These are phyloP conservation scores for Papiliotrema laurentii DNA, from an alignment of 1,284 basidiomycete species.

Conservation along the genomic window DNA sequence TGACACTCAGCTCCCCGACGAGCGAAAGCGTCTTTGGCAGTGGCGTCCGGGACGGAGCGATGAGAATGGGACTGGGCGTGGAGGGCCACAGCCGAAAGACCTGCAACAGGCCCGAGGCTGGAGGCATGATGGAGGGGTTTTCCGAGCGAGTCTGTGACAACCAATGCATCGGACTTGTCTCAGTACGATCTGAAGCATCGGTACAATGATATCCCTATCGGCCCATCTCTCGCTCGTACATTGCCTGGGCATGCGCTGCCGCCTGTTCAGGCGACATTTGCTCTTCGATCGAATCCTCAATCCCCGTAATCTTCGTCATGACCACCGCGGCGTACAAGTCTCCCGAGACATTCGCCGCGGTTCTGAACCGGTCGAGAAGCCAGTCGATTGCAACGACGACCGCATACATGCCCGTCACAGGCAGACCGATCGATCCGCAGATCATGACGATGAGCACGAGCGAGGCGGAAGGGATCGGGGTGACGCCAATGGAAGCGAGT, in stretches of 20 bases:
- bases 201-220: too few relatives aligned
- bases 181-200: too few relatives aligned
- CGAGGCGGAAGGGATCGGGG: conserved; percentile 5
- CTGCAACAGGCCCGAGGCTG: conserved; percentile 26
- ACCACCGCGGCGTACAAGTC: conserved; percentile 1
- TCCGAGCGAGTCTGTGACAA: too few relatives aligned
- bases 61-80: conserved; percentile 10
- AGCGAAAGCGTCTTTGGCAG: conserved; percentile 23
- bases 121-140: conserved; percentile 25
- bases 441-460: conserved; percentile 7
- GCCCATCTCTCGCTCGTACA: conserved; percentile 6
- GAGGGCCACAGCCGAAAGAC: conserved; percentile 20
- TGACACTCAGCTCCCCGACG: conserved; percentile 18
- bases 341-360: not conserved
- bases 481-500: conserved; percentile 5
- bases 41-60: conserved; percentile 36
- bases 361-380: conserved; percentile 7
- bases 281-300: conserved; percentile 3
- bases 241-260: not conserved
- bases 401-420: conserved; percentile 6
- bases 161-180: too few relatives aligned
- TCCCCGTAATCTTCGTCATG: not conserved
- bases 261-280: not conserved
- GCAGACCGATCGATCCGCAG: conserved; percentile 3
- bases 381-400: conserved; percentile 8